A percentile compares a stretch with the other conserved stretches of the same genome.
Evolutionary conservation across 176 grass and related monocot species (phyloP).

Genomic region (Paspalum notatum): DNA sequence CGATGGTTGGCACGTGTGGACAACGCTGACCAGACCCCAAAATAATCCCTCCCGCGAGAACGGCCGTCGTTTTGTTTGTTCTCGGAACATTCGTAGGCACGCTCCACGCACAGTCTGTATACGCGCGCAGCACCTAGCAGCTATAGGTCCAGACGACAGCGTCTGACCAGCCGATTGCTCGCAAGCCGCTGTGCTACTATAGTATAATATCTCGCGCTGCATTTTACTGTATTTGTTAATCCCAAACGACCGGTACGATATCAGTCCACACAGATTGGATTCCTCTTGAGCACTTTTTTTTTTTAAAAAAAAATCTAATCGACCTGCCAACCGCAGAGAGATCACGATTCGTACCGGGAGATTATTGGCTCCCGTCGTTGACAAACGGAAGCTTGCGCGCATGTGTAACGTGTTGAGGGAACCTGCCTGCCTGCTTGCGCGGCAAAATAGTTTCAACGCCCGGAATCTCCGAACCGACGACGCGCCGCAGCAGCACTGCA

Average conservation of each 20-base stretch:
- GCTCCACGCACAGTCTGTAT: no score
- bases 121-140: no score
- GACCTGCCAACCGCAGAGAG: neutral
- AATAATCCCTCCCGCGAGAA: neutral
- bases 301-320: neutral
- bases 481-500: no score
- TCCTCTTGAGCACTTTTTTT: neutral
- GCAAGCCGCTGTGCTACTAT: neutral
- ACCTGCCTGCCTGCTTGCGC: no score
- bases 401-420: conserved; percentile 29
- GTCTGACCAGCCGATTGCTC: neutral
- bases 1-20: conserved; percentile 32
- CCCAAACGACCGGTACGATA: neutral
- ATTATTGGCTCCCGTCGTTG: neutral
- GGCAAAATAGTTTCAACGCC: neutral
- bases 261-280: neutral
- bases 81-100: neutral
- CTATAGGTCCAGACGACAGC: neutral
- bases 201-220: no score
- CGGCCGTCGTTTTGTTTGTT: neutral
- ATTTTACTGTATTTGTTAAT: conserved; percentile 23
- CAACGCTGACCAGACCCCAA: neutral
- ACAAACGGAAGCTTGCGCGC: neutral
- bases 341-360: no score
- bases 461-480: conserved; percentile 38